phyloP scores from a whole-genome alignment of 2,329 filamentous ascomycete genomes.

The Xylaria sp. region DNA sequence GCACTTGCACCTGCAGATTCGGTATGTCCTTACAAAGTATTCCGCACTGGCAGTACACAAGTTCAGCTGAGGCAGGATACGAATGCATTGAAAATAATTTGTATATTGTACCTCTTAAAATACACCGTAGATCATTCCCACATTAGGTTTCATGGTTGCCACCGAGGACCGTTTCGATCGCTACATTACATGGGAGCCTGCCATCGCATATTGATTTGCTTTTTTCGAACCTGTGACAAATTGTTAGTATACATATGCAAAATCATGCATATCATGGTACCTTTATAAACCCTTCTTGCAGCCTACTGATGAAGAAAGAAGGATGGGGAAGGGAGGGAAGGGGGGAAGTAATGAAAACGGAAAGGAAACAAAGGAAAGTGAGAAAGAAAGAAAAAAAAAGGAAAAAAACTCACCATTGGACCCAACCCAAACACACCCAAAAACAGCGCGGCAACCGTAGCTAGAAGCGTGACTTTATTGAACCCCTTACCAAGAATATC shows the following conservation, averaged over 20 bases:
- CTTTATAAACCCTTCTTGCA: too few relatives aligned
- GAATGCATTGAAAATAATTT: background rate
- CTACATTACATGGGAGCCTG: slow-evolving; percentile 38
- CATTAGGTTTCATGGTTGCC: background rate
- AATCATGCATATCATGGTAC: too few relatives aligned
- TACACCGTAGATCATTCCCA: slow-evolving; percentile 2
- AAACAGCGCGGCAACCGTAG: slow-evolving; percentile 83
- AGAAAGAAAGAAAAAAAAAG: background rate
- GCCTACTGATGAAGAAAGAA: too few relatives aligned
- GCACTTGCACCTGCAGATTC: too few relatives aligned
- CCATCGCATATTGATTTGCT: slow-evolving; percentile 60
- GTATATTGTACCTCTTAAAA: slow-evolving; percentile 6
- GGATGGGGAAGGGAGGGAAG: too few relatives aligned
- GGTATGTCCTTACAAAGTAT: too few relatives aligned
- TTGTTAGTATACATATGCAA: slow-evolving; percentile 10
- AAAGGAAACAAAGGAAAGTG: background rate
- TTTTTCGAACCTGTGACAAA: slow-evolving; percentile 56
- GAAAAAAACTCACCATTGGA: slow-evolving; percentile 78
- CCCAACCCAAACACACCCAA: slow-evolving; percentile 81
- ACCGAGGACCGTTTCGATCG: background rate
- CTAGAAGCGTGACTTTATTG: slow-evolving; percentile 85
- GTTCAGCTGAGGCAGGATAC: background rate
- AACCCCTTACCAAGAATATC: slow-evolving; percentile 95
- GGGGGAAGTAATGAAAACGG: too few relatives aligned
- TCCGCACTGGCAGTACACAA: too few relatives aligned